Evolutionary conservation across 2,329 filamentous ascomycete species (phyloP).

Genomic region (Colletotrichum simmondsii): DNA sequence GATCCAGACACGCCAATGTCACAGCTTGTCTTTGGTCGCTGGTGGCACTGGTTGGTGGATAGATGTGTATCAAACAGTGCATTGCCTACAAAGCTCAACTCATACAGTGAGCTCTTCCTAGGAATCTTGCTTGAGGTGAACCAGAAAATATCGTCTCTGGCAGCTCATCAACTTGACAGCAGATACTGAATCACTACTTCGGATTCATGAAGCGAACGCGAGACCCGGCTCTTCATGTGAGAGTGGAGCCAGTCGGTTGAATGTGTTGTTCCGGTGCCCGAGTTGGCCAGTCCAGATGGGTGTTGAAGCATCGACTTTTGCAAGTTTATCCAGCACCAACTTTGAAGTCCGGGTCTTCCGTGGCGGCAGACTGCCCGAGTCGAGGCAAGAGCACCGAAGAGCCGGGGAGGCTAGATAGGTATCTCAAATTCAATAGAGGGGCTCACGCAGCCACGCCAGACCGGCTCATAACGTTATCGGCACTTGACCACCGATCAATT

Average conservation of each 20-base stretch:
- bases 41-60: neutral
- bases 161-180: neutral
- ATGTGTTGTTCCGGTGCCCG: slow-evolving; percentile 28
- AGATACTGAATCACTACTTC: neutral
- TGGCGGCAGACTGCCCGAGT: slow-evolving; percentile 10
- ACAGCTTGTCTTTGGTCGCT: neutral
- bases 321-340: neutral
- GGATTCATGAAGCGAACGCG: neutral
- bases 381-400: slow-evolving; percentile 2
- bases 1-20: neutral
- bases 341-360: slow-evolving; percentile 14
- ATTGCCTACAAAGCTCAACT: neutral
- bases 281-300: neutral
- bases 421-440: neutral
- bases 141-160: neutral
- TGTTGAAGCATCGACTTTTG: neutral
- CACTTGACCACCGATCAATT: neutral
- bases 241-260: slow-evolving; percentile 24
- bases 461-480: neutral
- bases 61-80: neutral
- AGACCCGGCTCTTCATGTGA: slow-evolving; percentile 11
- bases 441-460: too few relatives aligned
- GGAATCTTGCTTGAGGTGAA: neutral
- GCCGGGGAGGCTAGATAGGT: neutral
- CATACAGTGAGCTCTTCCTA: neutral